Conservation (phyloP, 352 stramenopile genomes). For the Pythium aphanidermatum region DNA sequence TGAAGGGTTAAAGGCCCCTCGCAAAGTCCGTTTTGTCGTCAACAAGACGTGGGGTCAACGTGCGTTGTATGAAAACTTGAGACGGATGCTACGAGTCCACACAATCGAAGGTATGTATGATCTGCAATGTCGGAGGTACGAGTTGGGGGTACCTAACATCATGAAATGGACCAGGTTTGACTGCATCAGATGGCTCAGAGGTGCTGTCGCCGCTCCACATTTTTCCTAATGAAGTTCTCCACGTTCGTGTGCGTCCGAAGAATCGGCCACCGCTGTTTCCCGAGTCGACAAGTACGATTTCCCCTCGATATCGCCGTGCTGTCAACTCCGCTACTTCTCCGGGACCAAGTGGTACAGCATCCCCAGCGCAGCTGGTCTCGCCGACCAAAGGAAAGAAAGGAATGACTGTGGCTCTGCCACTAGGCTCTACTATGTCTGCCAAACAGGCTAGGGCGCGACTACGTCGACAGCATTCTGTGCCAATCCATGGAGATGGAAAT, state of each 20-base stretch:
- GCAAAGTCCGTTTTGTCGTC: constrained; percentile 70
- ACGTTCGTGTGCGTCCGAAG: constrained; percentile 63
- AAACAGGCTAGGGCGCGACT: constrained; percentile 17
- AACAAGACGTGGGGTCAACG: constrained; percentile 62
- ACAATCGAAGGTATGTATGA: constrained; percentile 39
- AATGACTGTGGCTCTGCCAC: constrained; percentile 4
- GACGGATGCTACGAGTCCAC: constrained; percentile 71
- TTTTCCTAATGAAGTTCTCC: constrained; percentile 55
- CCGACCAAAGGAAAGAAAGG: constrained; percentile 12
- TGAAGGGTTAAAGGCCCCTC: constrained; percentile 46
- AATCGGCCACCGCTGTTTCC: constrained; percentile 16
- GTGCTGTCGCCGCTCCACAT: constrained; percentile 74
- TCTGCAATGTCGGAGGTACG: no score
- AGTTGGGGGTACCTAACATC: no score
- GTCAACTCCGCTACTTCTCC: neutral
- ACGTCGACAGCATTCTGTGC: constrained; percentile 24
- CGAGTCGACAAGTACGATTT: constrained; percentile 10
- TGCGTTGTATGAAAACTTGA: constrained; percentile 48
- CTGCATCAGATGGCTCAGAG: constrained; percentile 44
- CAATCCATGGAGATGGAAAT: constrained; percentile 5
- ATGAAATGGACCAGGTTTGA: constrained; percentile 31
- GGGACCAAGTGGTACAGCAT: constrained; percentile 5
- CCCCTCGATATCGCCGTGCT: constrained; percentile 7
- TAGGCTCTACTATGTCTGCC: constrained; percentile 3
- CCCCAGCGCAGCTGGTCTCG: constrained; percentile 2